Base-by-base conservation (phyloP, 1,284 basidiomycete genomes). In the Cryptococcus hybrid region DNA sequence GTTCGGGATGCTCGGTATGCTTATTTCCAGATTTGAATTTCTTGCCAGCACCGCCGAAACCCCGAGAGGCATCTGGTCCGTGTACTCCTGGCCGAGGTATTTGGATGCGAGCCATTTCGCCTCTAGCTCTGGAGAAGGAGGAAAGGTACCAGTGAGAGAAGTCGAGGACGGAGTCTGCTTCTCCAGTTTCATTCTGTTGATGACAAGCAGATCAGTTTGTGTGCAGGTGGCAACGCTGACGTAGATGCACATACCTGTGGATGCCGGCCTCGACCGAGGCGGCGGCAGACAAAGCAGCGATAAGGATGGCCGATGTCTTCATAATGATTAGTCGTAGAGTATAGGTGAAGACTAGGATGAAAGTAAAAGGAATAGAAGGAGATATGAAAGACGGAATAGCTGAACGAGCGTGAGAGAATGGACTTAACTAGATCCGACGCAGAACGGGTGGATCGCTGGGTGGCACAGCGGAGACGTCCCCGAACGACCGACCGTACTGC, bases 81-180 rank as follows among this genome's bases (percentile, higher is more conserved):
- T 60, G 53, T 66, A 61, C 24, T 54, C 51, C 34, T 59, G 56
- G 60, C 74, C 73, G 8, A 71, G 49, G 82, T 96, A 94, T 83
- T 96, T 96, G 82, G 90, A 84, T 38, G 87, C 86, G 62, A 96
- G 86, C 74, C 88, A 90, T 30, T 88, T 86, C 52, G 84, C 85
- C 81, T 93, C 90, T 57, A 88, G 81, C 52, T 83, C 77, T 48
- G 88, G 87, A 3, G 75, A 66, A 49, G 72, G 67, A 12, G 61
- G 55, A 52, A 68, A 48, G 47, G 63, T 47, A 34, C 30, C 30
- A 30, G 30, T 30, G 30, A 30, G 30, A 30, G 30, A 30, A 30
- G 30, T 30, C 30, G 30, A 30, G 30, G 30, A 4, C 30, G 30
- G 30, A 36, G 87, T 82, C 7, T 92, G 76, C 80, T 94, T 95